Percentiles rank a stretch among this genome's conserved stretches.
phyloP scores from a whole-genome alignment of 495 filamentous ascomycete species.

The Podospora comata region DNA sequence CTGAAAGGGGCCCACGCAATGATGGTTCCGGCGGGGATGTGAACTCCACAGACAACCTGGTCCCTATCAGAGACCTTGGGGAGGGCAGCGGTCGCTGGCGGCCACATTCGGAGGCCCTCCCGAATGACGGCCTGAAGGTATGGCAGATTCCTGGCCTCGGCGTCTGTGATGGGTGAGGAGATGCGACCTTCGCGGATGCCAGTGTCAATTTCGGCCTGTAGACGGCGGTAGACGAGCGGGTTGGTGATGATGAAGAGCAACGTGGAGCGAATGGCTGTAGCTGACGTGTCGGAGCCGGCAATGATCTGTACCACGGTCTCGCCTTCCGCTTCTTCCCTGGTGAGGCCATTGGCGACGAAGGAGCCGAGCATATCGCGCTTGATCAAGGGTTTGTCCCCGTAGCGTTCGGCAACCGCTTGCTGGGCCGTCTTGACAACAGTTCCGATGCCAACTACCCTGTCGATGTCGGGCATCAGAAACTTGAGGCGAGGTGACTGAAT shows the following conservation, averaged over 20 bases:
- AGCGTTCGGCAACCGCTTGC: constrained; percentile 33
- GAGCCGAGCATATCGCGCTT: constrained; percentile 38
- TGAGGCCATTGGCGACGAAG: constrained; percentile 39
- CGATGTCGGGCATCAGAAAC: constrained; percentile 53
- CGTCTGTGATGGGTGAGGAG: constrained; percentile 32
- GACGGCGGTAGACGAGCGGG: constrained; percentile 62
- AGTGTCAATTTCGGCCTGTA: constrained; percentile 57
- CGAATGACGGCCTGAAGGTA: constrained; percentile 77
- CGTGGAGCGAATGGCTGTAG: constrained; percentile 76
- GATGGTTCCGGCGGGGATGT: constrained; percentile 47
- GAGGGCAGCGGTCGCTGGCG: constrained; percentile 41
- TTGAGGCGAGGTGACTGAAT: constrained; percentile 18
- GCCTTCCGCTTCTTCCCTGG: constrained; percentile 27
- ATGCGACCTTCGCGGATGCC: constrained; percentile 57
- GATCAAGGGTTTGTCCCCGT: constrained; percentile 25
- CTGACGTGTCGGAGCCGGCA: constrained; percentile 81
- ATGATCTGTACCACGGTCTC: constrained; percentile 39
- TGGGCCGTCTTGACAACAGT: constrained; percentile 33
- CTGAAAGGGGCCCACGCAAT: constrained; percentile 30
- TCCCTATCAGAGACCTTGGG: constrained; percentile 46
- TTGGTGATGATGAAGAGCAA: constrained; percentile 67
- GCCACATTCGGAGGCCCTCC: constrained; percentile 69
- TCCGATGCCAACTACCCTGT: constrained; percentile 45
- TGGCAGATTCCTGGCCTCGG: constrained; percentile 49
- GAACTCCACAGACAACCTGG: constrained; percentile 43